A percentile compares a stretch with the other conserved stretches of the same genome.
Evolutionary conservation across 2,329 filamentous ascomycete genomes (phyloP).

Genomic region (Fusarium nodosum): DNA sequence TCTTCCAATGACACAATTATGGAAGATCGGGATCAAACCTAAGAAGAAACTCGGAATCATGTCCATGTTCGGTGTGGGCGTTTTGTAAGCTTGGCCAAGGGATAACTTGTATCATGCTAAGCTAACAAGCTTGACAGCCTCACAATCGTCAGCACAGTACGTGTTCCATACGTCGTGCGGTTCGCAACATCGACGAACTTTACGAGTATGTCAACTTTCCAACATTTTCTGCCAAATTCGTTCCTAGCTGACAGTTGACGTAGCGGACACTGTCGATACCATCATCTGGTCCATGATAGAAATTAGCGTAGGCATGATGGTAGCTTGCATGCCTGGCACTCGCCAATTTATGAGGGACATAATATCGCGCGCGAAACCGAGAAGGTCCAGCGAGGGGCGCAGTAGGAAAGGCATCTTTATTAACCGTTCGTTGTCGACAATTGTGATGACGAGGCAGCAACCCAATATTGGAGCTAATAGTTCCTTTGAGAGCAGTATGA

Average conservation of each 20-base stretch:
- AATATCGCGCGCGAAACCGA: neutral
- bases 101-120: no score
- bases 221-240: accelerated
- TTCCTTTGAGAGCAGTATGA: neutral
- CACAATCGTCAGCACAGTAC: neutral
- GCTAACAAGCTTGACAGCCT: neutral
- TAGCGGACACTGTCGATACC: constrained; percentile 1
- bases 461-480: no score
- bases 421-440: neutral
- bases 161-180: neutral
- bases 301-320: constrained; percentile 18
- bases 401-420: neutral
- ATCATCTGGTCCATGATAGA: constrained; percentile 16
- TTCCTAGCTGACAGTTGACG: accelerated
- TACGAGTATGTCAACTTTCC: accelerated
- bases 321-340: constrained; percentile 22
- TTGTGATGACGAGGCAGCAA: neutral
- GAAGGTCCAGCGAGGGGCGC: accelerated
- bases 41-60: constrained; percentile 20
- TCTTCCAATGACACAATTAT: constrained; percentile 5
- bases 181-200: constrained; percentile 11
- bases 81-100: neutral
- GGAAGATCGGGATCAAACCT: neutral
- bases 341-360: constrained; percentile 14
- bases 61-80: constrained; percentile 18